A percentile compares a stretch with the other conserved stretches of the same genome.
Conservation (phyloP, 805 yeast species). For the Millerozyma miso region DNA sequence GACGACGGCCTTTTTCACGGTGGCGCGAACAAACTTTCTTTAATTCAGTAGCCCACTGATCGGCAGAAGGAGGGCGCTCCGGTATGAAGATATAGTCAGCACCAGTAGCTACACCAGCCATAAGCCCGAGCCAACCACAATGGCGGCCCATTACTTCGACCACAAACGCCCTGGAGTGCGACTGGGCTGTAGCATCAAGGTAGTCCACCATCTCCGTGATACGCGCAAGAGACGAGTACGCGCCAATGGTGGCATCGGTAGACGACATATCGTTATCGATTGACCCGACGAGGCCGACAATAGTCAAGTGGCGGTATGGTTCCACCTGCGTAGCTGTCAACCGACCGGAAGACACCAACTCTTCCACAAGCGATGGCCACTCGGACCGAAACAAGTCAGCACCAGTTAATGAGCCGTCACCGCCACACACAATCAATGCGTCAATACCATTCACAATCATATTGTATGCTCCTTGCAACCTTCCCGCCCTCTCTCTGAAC, state of each 20-base stretch:
- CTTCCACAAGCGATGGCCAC: slow-evolving; percentile 69
- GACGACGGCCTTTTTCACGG: slow-evolving; percentile 68
- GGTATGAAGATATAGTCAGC: slow-evolving; percentile 82
- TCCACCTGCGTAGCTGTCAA: slow-evolving; percentile 45
- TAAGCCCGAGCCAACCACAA: slow-evolving; percentile 83
- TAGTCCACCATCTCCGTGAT: slow-evolving; percentile 74
- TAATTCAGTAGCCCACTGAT: slow-evolving; percentile 66
- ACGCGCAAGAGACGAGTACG: slow-evolving; percentile 71
- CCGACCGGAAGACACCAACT: slow-evolving; percentile 43
- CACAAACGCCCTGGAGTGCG: slow-evolving; percentile 80
- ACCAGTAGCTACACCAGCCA: slow-evolving; percentile 77
- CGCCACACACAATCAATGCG: slow-evolving; percentile 77
- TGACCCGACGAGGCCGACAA: slow-evolving; percentile 78
- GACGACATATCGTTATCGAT: slow-evolving; percentile 82
- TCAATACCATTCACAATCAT: slow-evolving; percentile 70
- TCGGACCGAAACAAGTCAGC: slow-evolving; percentile 73
- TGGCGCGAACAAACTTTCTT: slow-evolving; percentile 60
- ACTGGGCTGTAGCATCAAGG: slow-evolving; percentile 79
- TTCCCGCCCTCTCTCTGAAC: slow-evolving; percentile 63
- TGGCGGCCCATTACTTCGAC: slow-evolving; percentile 89
- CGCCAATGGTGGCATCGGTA: slow-evolving; percentile 82
- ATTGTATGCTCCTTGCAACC: slow-evolving; percentile 60
- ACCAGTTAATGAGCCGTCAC: slow-evolving; percentile 81
- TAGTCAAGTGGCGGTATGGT: slow-evolving; percentile 54
- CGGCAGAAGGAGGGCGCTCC: slow-evolving; percentile 64